These are phyloP conservation scores for Aspergillus ruber DNA, from an alignment of 2,329 filamentous ascomycete species.

Conservation along the genomic window DNA sequence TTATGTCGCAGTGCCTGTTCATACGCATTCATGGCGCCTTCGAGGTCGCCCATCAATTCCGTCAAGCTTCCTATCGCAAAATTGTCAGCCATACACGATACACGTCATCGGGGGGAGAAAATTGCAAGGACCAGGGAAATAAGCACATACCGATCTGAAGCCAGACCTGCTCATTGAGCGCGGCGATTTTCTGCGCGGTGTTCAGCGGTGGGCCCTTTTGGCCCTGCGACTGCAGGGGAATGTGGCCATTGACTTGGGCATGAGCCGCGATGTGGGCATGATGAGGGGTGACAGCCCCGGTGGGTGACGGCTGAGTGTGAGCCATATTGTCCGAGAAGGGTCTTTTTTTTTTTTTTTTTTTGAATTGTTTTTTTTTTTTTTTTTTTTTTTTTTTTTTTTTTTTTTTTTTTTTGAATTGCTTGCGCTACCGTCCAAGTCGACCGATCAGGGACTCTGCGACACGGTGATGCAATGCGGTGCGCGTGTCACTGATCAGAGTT, in stretches of 20 bases:
- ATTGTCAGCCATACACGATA: constrained; percentile 10
- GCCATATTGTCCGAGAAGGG: constrained; percentile 47
- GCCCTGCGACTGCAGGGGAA: constrained; percentile 46
- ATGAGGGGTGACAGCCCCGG: constrained; percentile 63
- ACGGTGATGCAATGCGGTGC: constrained; percentile 26
- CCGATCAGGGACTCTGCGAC: constrained; percentile 16
- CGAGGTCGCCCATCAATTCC: constrained; percentile 79
- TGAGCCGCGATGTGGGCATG: constrained; percentile 40
- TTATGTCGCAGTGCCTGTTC: constrained; percentile 86
- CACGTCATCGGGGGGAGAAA: not conserved
- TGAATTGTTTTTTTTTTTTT: not conserved
- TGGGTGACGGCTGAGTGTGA: constrained; percentile 74
- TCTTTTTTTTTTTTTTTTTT: not conserved
- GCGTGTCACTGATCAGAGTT: constrained; percentile 12
- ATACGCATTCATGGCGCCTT: constrained; percentile 84
- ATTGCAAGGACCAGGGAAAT: not conserved
- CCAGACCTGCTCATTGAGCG: constrained; percentile 84
- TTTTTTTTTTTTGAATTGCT: constrained; percentile 1
- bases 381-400: not conserved
- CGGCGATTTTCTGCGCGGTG: constrained; percentile 66
- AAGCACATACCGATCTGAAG: constrained; percentile 72
- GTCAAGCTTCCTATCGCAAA: constrained; percentile 63
- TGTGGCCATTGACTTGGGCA: constrained; percentile 45
- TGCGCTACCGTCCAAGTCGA: constrained; percentile 7
- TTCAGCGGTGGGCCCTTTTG: constrained; percentile 55